Evolutionary conservation across 805 yeast species (phyloP).

Genomic region (Ogataea pignaliae): DNA sequence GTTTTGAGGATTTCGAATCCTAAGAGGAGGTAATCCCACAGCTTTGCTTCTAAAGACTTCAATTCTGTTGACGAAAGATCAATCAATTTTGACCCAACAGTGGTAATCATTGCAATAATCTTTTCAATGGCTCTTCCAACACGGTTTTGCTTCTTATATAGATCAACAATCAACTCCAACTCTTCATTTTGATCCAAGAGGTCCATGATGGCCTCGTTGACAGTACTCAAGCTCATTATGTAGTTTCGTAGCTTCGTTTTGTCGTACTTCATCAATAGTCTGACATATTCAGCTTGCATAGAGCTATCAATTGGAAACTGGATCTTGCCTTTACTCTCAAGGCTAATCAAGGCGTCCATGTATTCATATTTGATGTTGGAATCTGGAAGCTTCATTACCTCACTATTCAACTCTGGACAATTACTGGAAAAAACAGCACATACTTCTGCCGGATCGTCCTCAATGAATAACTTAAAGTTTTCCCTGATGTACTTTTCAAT

Average conservation of each 20-base stretch:
- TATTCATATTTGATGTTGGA: conserved; percentile 29
- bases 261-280: conserved; percentile 23
- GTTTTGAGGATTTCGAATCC: conserved; percentile 32
- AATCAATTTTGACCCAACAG: conserved; percentile 19
- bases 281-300: conserved; percentile 22
- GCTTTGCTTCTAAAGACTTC: conserved; percentile 20
- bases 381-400: conserved; percentile 30
- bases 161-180: conserved; percentile 30
- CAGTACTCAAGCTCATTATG: conserved; percentile 12
- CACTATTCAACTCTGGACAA: conserved; percentile 36
- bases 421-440: conserved; percentile 33
- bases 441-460: conserved; percentile 32
- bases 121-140: conserved; percentile 30
- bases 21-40: conserved; percentile 32
- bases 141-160: conserved; percentile 23
- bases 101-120: conserved; percentile 16
- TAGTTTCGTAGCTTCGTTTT: conserved; percentile 12
- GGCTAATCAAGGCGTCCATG: conserved; percentile 28
- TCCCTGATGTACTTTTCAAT: conserved; percentile 24
- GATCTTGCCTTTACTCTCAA: conserved; percentile 10
- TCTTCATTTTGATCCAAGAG: conserved; percentile 23
- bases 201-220: conserved; percentile 13
- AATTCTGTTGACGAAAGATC: conserved; percentile 6
- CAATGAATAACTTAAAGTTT: conserved; percentile 27
- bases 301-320: conserved; percentile 8